A percentile compares a stretch with the other conserved stretches of the same genome.
phyloP scores from a whole-genome alignment of 2,329 filamentous ascomycete species.

The Rhinocladiella mackenziei region DNA sequence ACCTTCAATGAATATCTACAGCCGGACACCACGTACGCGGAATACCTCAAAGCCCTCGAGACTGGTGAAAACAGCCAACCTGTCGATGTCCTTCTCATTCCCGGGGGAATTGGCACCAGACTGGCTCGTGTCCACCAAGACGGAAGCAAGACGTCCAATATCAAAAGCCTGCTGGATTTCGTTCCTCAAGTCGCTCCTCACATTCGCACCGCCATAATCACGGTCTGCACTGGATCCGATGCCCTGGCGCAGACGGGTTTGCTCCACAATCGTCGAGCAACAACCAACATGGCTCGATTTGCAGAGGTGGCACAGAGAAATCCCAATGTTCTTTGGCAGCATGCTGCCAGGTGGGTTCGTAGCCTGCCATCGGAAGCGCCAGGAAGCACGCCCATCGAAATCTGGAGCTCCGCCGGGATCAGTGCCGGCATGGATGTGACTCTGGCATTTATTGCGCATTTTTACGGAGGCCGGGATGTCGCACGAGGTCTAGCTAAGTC shows the following conservation, averaged over 20 bases:
- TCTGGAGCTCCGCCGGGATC: constrained; percentile 64
- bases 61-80: not conserved
- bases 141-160: constrained; percentile 16
- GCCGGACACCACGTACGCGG: constrained; percentile 48
- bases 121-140: constrained; percentile 21
- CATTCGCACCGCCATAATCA: constrained; percentile 42
- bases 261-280: constrained; percentile 58
- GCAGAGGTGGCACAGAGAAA: constrained; percentile 46
- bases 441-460: constrained; percentile 53
- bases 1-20: constrained; percentile 39
- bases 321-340: constrained; percentile 56
- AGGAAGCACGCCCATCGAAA: constrained; percentile 23
- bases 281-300: constrained; percentile 63
- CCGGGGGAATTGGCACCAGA: constrained; percentile 55
- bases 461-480: constrained; percentile 50
- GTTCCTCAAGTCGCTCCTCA: constrained; percentile 14
- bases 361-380: constrained; percentile 21
- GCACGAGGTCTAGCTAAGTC: constrained; percentile 48
- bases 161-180: constrained; percentile 22
- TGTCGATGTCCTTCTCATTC: constrained; percentile 60
- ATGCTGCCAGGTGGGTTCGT: constrained; percentile 58
- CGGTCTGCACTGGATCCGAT: constrained; percentile 63
- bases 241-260: constrained; percentile 57
- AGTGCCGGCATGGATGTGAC: constrained; percentile 60
- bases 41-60: constrained; percentile 10